These are phyloP conservation scores for Kurtzmaniella quercitrusa DNA, from an alignment of 1,139 yeast species.

Conservation along the genomic window DNA sequence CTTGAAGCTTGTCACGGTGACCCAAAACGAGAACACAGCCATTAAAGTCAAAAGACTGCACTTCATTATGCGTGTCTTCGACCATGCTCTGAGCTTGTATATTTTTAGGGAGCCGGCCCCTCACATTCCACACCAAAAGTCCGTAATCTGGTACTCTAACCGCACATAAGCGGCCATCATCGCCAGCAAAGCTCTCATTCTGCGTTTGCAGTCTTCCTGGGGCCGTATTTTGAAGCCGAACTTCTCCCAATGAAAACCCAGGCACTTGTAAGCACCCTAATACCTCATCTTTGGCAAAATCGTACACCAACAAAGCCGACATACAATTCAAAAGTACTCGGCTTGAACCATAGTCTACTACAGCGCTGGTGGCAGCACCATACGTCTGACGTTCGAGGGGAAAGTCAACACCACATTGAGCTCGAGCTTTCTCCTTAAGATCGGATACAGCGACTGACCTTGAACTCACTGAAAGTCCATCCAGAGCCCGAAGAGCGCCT, in stretches of 20 bases:
- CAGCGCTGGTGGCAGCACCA: background rate
- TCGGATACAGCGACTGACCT: background rate
- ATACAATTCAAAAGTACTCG: background rate
- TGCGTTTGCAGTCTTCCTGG: background rate
- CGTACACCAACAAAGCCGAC: background rate
- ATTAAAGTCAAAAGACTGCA: background rate
- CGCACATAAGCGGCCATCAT: background rate
- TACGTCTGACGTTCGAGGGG: background rate
- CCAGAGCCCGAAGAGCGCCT: background rate
- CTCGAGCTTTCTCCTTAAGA: background rate
- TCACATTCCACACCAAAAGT: background rate
- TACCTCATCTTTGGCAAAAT: background rate
- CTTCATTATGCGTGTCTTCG: background rate
- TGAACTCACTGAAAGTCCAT: background rate
- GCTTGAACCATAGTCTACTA: background rate
- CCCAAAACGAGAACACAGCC: constrained; percentile 1
- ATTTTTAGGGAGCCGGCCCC: background rate
- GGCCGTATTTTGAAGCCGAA: background rate
- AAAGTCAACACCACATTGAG: background rate
- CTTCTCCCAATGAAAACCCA: background rate
- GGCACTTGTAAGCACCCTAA: background rate
- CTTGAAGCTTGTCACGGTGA: background rate
- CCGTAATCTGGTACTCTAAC: constrained; percentile 1
- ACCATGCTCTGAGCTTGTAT: background rate
- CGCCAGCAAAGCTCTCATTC: background rate